These are phyloP conservation scores for Nakazawaea ernobii DNA, from an alignment of 805 yeast genomes.

Conservation along the genomic window DNA sequence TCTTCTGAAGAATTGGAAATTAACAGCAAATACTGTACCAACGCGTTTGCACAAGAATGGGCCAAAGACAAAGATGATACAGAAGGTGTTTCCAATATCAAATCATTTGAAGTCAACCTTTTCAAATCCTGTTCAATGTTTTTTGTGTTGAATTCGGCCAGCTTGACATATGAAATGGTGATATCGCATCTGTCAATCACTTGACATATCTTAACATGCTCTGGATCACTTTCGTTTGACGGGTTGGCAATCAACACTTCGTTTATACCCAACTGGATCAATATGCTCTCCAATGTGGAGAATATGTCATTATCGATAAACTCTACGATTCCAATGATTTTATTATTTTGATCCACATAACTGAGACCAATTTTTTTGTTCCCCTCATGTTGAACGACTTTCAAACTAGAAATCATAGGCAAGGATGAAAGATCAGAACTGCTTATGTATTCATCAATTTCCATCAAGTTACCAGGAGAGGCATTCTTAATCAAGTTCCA, in stretches of 20 bases:
- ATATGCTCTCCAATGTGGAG: conserved; percentile 77
- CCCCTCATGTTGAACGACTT: conserved; percentile 34
- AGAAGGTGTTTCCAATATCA: conserved; percentile 50
- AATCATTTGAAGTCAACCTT: conserved; percentile 58
- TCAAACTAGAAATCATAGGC: conserved; percentile 52
- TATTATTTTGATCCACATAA: conserved; percentile 67
- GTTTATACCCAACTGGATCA: conserved; percentile 85
- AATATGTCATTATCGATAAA: conserved; percentile 83
- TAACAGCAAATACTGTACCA: conserved; percentile 62
- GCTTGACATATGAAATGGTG: conserved; percentile 55
- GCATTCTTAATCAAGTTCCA: conserved; percentile 61
- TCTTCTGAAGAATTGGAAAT: conserved; percentile 49
- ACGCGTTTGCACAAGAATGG: conserved; percentile 59
- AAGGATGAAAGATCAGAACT: conserved; percentile 34
- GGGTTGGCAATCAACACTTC: conserved; percentile 61
- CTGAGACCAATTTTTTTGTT: conserved; percentile 67
- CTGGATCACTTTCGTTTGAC: conserved; percentile 38
- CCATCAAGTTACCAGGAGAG: conserved; percentile 86
- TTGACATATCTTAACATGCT: conserved; percentile 57
- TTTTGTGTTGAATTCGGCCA: conserved; percentile 52
- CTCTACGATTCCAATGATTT: conserved; percentile 66
- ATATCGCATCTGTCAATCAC: conserved; percentile 77
- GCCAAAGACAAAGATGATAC: conserved; percentile 45
- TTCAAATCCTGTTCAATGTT: conserved; percentile 75
- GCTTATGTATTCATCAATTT: conserved; percentile 63